Percentiles rank a stretch among this genome's conserved stretches.
Evolutionary conservation across 202 grass and related monocot species (phyloP).

Genomic region (Zoysia matrella): DNA sequence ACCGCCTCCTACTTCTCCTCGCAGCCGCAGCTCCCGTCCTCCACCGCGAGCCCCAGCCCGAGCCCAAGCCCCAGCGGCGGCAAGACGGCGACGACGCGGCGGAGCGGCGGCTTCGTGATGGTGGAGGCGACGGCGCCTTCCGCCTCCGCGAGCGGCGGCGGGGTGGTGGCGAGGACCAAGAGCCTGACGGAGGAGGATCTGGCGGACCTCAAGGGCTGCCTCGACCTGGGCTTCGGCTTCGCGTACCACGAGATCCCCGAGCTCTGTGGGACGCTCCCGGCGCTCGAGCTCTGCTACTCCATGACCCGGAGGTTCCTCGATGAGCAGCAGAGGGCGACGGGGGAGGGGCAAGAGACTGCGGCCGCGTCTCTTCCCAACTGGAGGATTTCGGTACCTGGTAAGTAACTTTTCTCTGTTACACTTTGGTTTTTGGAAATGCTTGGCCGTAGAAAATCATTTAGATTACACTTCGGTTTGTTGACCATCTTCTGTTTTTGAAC

Average conservation of each 20-base stretch:
- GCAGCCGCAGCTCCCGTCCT: slow-evolving; percentile 48
- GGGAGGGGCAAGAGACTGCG: slow-evolving; percentile 14
- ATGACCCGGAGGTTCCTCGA: slow-evolving; percentile 80
- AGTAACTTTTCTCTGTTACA: not conserved
- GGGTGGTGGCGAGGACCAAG: slow-evolving; percentile 47
- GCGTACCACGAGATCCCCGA: slow-evolving; percentile 78
- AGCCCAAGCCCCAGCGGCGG: not conserved
- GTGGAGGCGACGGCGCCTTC: slow-evolving; percentile 47
- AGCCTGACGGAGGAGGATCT: slow-evolving; percentile 88
- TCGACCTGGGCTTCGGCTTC: slow-evolving; percentile 93
- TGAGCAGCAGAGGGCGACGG: slow-evolving; percentile 47
- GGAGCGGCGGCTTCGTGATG: slow-evolving; percentile 54
- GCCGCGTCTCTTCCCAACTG: slow-evolving; percentile 61
- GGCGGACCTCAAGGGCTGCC: slow-evolving; percentile 88
- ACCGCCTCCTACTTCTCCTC: slow-evolving; percentile 52
- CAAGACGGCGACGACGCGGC: slow-evolving; percentile 16
- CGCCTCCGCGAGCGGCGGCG: slow-evolving; percentile 24
- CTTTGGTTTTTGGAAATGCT: not conserved
- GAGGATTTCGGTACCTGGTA: slow-evolving; percentile 89
- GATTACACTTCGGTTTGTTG: not conserved
- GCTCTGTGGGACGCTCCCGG: slow-evolving; percentile 72
- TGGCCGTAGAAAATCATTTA: not conserved
- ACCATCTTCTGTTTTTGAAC: not conserved
- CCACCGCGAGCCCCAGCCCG: not conserved
- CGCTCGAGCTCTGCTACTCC: slow-evolving; percentile 92